Evolutionary conservation across 1,139 yeast species (phyloP).

Genomic region (Geotrichum macrosporum): DNA sequence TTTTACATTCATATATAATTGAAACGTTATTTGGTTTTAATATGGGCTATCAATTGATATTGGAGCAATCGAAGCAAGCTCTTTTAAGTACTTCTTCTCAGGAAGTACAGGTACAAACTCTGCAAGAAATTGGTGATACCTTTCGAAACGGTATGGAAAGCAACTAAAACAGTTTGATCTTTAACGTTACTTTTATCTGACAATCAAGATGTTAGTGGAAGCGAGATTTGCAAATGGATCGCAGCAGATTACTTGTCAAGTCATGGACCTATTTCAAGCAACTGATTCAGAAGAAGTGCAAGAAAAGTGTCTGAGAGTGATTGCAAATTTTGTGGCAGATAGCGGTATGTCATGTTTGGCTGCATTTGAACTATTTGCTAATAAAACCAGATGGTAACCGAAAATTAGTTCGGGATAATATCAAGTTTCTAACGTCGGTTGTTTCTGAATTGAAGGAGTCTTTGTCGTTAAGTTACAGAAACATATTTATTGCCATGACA

Average conservation of each 20-base stretch:
- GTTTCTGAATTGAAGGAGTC: background rate
- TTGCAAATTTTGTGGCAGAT: constrained; percentile 27
- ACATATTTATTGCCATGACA: constrained; percentile 7
- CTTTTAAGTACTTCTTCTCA: background rate
- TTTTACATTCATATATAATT: background rate
- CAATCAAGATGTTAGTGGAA: too few relatives aligned
- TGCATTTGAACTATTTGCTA: background rate
- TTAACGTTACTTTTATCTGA: too few relatives aligned
- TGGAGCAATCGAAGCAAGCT: background rate
- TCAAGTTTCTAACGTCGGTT: constrained; percentile 12
- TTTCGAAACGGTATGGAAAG: constrained; percentile 5
- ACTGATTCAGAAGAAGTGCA: constrained; percentile 1
- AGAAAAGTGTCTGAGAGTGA: constrained; percentile 19
- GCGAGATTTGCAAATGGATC: constrained; percentile 6
- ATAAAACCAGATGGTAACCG: constrained; percentile 18
- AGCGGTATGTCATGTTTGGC: constrained; percentile 19
- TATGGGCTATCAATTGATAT: background rate
- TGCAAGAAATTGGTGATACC: constrained; percentile 7
- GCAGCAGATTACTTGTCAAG: constrained; percentile 1
- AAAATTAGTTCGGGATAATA: constrained; percentile 11
- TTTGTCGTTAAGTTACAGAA: background rate
- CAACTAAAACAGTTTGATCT: too few relatives aligned
- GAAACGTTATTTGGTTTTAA: background rate
- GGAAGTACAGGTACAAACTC: background rate
- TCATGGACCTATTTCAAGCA: constrained; percentile 7